phyloP scores from a whole-genome alignment of 306 rosid genomes.

The Medicago arabica region DNA sequence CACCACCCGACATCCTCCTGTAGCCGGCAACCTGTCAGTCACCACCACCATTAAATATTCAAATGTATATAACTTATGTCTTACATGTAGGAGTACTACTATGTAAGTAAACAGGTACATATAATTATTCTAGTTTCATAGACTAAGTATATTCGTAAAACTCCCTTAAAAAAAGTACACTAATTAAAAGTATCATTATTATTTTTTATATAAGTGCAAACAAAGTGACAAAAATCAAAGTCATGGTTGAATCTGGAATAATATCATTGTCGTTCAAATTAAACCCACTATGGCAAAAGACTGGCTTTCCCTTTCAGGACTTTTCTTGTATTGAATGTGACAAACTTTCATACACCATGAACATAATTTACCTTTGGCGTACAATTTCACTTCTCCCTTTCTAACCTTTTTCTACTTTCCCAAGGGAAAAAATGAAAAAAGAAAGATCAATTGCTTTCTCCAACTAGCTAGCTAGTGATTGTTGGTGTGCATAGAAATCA shows the following conservation, averaged over 20 bases:
- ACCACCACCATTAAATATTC: constrained; percentile 20
- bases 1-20: constrained; percentile 72
- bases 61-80: background rate
- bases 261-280: background rate
- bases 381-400: background rate
- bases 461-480: too few relatives aligned
- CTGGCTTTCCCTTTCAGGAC: background rate
- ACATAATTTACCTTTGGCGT: constrained; percentile 16
- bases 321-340: constrained; percentile 4
- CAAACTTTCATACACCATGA: background rate
- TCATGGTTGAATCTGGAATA: too few relatives aligned
- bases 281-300: background rate
- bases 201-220: too few relatives aligned
- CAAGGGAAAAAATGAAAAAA: constrained; percentile 36
- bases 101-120: too few relatives aligned
- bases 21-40: constrained; percentile 79
- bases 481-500: too few relatives aligned
- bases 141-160: too few relatives aligned
- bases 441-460: too few relatives aligned
- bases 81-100: too few relatives aligned
- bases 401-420: constrained; percentile 20
- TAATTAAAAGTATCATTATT: too few relatives aligned
- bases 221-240: too few relatives aligned
- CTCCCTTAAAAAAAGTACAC: too few relatives aligned
- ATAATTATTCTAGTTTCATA: too few relatives aligned